phyloP scores from a whole-genome alignment of 129 eudicot species.

The Kitagawia praeruptora region DNA sequence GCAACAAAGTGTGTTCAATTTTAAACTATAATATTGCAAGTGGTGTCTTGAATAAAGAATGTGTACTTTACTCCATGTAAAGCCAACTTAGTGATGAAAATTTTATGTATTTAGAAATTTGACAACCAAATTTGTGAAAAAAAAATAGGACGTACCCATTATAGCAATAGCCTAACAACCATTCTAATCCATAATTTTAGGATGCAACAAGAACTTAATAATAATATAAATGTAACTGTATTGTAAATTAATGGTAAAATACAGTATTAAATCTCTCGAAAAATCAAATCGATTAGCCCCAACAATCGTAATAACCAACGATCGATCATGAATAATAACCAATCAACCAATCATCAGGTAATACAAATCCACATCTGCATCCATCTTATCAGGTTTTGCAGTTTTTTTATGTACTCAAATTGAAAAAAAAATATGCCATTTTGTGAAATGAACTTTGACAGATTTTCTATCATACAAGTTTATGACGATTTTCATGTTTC shows the following conservation, averaged over 20 bases:
- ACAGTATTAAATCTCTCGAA: background rate
- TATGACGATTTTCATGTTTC: background rate
- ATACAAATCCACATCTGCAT: background rate
- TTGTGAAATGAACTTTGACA: background rate
- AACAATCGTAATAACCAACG: background rate
- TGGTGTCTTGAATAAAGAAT: too few relatives aligned
- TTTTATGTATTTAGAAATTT: background rate
- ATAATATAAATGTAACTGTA: background rate
- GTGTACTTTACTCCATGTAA: too few relatives aligned
- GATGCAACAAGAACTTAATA: background rate
- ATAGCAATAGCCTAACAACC: background rate
- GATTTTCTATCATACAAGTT: background rate
- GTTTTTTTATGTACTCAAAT: background rate
- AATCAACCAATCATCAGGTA: constrained; percentile 12
- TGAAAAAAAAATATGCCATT: background rate
- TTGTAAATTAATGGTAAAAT: background rate
- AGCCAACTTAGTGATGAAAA: too few relatives aligned
- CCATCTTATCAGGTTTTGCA: background rate
- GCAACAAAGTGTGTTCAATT: too few relatives aligned
- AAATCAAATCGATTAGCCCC: background rate
- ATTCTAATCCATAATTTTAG: background rate
- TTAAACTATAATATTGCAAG: too few relatives aligned
- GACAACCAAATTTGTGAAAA: background rate
- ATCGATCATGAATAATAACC: background rate
- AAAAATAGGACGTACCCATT: background rate